Evolutionary conservation across 1,139 yeast species (phyloP).

Genomic region (Pichia sp.): DNA sequence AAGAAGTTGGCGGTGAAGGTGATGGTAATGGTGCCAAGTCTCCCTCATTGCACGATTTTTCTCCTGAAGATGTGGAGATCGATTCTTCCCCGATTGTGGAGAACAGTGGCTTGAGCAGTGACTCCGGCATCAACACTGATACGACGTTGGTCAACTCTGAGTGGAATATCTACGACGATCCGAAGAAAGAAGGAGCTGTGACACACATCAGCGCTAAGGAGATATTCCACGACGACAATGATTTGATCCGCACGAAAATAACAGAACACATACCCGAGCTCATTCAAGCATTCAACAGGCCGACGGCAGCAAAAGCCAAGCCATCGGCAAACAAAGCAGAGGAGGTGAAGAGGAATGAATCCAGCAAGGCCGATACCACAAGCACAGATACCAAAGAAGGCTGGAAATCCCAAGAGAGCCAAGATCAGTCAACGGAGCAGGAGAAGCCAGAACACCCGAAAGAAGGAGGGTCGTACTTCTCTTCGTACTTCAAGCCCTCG

Average conservation of each 20-base stretch:
- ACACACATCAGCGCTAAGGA: conserved; percentile 13
- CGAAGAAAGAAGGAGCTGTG: conserved; percentile 2
- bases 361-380: not conserved
- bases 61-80: not conserved
- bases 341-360: not conserved
- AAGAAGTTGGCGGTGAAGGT: not conserved
- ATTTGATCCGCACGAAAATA: conserved; percentile 40
- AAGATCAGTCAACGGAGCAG: not conserved
- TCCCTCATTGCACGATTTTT: not conserved
- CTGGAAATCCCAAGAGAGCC: not conserved
- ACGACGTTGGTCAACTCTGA: conserved; percentile 16
- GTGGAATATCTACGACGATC: not conserved
- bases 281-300: conserved; percentile 51
- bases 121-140: conserved; percentile 12
- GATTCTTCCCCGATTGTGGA: not conserved
- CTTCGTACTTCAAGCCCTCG: conserved; percentile 23
- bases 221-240: conserved; percentile 14
- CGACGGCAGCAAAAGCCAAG: not conserved
- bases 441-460: not conserved
- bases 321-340: not conserved
- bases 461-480: not conserved
- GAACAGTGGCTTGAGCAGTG: not conserved
- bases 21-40: not conserved
- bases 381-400: not conserved
- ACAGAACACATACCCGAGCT: conserved; percentile 54